Conservation (phyloP, 2,329 filamentous ascomycete genomes). For the Epichloe uncinata region DNA sequence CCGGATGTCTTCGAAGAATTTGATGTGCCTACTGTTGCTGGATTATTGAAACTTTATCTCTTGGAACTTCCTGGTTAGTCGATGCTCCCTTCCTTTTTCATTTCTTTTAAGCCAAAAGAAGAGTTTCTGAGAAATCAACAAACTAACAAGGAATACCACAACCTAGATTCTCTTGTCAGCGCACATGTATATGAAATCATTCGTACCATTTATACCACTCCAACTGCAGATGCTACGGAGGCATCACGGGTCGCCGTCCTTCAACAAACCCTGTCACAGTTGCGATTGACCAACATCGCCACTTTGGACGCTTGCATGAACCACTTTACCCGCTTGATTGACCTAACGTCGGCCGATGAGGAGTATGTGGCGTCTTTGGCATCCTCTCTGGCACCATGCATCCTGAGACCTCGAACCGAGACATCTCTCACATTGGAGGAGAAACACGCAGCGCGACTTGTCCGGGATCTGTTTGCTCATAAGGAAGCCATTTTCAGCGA, state of each 20-base stretch:
- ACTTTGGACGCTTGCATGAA: slow-evolving; percentile 98
- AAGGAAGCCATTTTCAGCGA: slow-evolving; percentile 94
- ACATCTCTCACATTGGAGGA: slow-evolving; percentile 92
- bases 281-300: slow-evolving; percentile 92
- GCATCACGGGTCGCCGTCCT: slow-evolving; percentile 75
- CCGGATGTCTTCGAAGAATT: slow-evolving; percentile 71
- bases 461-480: slow-evolving; percentile 83
- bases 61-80: slow-evolving; percentile 79
- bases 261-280: slow-evolving; percentile 88
- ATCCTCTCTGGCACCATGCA: slow-evolving; percentile 64
- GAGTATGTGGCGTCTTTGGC: slow-evolving; percentile 65
- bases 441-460: slow-evolving; percentile 77
- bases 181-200: slow-evolving; percentile 98
- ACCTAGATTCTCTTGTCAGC: slow-evolving; percentile 84
- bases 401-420: slow-evolving; percentile 76
- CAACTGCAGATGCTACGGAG: slow-evolving; percentile 62
- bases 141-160: slow-evolving; percentile 11
- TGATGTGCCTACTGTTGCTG: slow-evolving; percentile 88
- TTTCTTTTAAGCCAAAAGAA: not conserved
- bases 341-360: slow-evolving; percentile 92
- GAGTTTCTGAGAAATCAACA: not conserved
- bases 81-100: not conserved
- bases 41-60: slow-evolving; percentile 84
- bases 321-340: slow-evolving; percentile 92
- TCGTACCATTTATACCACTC: slow-evolving; percentile 86